These are phyloP conservation scores for Trichoderma gamsii DNA, from an alignment of 495 filamentous ascomycete genomes.

Conservation along the genomic window DNA sequence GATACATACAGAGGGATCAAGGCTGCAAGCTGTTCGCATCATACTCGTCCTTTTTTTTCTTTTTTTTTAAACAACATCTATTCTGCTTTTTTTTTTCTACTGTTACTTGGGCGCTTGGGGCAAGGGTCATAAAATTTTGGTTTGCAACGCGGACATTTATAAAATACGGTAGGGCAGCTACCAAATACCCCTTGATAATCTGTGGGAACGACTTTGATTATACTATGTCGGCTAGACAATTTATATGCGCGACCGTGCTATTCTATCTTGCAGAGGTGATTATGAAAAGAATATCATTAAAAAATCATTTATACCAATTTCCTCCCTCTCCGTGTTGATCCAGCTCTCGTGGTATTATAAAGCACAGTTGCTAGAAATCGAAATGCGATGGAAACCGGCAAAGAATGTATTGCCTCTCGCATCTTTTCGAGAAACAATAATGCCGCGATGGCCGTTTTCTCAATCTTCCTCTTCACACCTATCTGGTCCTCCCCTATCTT, in stretches of 20 bases:
- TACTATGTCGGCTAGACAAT: not conserved
- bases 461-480: not conserved
- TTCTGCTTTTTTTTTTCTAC: not conserved
- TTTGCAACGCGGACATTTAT: not conserved
- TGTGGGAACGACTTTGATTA: not conserved
- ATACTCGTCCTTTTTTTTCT: not conserved
- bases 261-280: not conserved
- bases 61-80: not conserved
- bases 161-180: constrained; percentile 1
- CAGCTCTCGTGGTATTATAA: not conserved
- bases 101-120: not conserved
- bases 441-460: not conserved
- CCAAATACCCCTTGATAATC: constrained; percentile 4
- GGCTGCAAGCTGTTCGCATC: not conserved
- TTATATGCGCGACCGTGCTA: not conserved
- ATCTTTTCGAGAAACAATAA: not conserved
- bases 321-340: not conserved
- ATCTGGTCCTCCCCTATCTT: not conserved
- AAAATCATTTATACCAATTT: not conserved
- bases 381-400: not conserved
- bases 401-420: not conserved
- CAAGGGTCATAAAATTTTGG: not conserved
- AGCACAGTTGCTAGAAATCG: not conserved
- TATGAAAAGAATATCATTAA: not conserved
- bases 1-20: not conserved